These are phyloP conservation scores for Suillus paluster DNA, from an alignment of 768 basidiomycete species.

Conservation along the genomic window DNA sequence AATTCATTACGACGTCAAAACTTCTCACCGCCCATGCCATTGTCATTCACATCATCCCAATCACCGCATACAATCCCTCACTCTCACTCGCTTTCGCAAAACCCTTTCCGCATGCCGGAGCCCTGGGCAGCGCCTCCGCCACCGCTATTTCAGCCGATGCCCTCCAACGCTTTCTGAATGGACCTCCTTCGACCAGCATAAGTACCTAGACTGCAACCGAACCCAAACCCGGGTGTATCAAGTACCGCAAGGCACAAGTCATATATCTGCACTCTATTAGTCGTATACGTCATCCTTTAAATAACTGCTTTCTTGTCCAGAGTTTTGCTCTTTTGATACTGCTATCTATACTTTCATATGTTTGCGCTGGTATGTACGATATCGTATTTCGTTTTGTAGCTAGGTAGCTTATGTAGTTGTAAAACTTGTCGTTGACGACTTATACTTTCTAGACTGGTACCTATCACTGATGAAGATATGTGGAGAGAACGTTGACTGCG, in stretches of 20 bases:
- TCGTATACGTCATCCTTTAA: background rate
- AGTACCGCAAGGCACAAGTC: background rate
- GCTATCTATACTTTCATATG: conserved; percentile 8
- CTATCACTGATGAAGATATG: background rate
- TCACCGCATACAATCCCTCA: conserved; percentile 3
- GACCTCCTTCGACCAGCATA: background rate
- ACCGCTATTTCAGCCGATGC: conserved; percentile 4
- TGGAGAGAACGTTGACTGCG: conserved; percentile 8
- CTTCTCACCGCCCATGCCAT: background rate
- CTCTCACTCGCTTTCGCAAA: conserved; percentile 11
- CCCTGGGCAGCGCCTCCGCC: conserved; percentile 21
- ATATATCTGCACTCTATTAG: conserved; percentile 2
- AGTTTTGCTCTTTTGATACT: background rate
- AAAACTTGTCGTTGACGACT: background rate
- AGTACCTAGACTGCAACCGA: background rate
- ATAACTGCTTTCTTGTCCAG: background rate
- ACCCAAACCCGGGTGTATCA: background rate
- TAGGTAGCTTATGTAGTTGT: background rate
- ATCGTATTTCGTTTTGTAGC: background rate
- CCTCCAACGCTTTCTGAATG: conserved; percentile 17
- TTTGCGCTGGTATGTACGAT: conserved; percentile 1
- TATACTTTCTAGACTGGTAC: background rate
- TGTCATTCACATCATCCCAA: conserved; percentile 1
- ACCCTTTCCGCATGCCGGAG: conserved; percentile 29
- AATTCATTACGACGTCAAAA: conserved; percentile 9